Evolutionary conservation across 1,284 basidiomycete genomes (phyloP).

Genomic region (Rhodotorula sp.): DNA sequence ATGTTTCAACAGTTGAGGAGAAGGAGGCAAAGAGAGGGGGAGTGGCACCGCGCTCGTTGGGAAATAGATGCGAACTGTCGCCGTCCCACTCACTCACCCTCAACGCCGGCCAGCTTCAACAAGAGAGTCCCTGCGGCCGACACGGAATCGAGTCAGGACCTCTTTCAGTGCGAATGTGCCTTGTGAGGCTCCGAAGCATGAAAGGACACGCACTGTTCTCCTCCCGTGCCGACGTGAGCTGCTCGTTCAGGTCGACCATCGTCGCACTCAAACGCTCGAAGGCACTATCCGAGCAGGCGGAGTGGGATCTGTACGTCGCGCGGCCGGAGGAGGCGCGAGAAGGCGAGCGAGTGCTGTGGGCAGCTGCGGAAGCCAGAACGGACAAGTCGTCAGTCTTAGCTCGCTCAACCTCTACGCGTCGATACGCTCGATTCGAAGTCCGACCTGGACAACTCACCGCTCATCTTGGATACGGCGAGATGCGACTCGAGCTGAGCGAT

Average conservation of each 20-base stretch:
- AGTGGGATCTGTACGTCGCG: background rate
- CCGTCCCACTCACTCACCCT: background rate
- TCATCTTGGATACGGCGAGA: too few relatives aligned
- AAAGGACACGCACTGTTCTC: conserved; percentile 4
- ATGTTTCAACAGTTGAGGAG: too few relatives aligned
- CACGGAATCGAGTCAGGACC: too few relatives aligned
- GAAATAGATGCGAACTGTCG: background rate
- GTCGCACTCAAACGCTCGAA: background rate
- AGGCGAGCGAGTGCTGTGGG: background rate
- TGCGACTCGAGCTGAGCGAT: background rate
- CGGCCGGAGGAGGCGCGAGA: background rate
- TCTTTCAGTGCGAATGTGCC: too few relatives aligned
- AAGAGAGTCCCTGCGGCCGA: background rate
- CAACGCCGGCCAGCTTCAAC: conserved; percentile 8
- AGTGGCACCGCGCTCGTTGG: too few relatives aligned
- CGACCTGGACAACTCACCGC: background rate
- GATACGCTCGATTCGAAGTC: background rate
- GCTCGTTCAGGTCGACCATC: background rate
- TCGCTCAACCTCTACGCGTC: background rate
- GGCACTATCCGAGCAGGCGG: background rate
- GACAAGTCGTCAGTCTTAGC: too few relatives aligned
- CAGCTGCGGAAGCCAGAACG: background rate
- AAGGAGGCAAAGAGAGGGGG: too few relatives aligned
- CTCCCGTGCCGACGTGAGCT: background rate
- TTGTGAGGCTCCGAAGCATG: too few relatives aligned